Percentiles rank a stretch among this genome's conserved stretches.
These are phyloP conservation scores for Abelmoschus esculentus DNA, from an alignment of 345 rosid genomes.

Conservation along the genomic window DNA sequence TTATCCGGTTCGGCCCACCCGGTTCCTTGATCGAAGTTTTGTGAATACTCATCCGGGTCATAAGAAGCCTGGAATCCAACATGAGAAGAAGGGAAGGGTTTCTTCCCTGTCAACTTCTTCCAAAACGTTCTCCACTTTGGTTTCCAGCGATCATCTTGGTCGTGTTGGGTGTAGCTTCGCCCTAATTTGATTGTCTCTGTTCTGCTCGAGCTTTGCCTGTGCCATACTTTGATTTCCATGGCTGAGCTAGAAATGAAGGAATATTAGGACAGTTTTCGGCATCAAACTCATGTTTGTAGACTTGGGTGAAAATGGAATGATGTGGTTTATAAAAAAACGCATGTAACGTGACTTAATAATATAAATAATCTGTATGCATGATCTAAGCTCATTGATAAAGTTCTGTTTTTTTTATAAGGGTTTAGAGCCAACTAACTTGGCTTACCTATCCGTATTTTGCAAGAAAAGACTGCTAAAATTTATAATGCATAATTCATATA, in stretches of 20 bases:
- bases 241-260: not conserved
- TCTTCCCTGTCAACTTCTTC: slow-evolving; percentile 18
- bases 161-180: slow-evolving; percentile 3
- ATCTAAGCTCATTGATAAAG: not conserved
- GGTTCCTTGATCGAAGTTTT: slow-evolving; percentile 21
- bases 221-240: slow-evolving; percentile 14
- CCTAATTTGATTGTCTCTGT: slow-evolving; percentile 14
- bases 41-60: slow-evolving; percentile 18
- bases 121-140: slow-evolving; percentile 17
- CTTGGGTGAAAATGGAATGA: not conserved
- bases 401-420: not conserved
- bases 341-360: not conserved
- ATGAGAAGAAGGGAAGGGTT: not conserved
- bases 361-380: not conserved
- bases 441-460: not conserved
- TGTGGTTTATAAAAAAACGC: not conserved
- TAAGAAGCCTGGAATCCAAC: not conserved
- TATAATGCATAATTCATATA: not conserved
- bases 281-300: not conserved
- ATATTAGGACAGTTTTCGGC: not conserved
- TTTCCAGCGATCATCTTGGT: not conserved
- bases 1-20: slow-evolving; percentile 23
- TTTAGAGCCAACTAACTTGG: not conserved
- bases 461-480: not conserved
- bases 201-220: slow-evolving; percentile 5